Base-by-base conservation (phyloP, 1,284 basidiomycete genomes). In the Puccinia triticina region DNA sequence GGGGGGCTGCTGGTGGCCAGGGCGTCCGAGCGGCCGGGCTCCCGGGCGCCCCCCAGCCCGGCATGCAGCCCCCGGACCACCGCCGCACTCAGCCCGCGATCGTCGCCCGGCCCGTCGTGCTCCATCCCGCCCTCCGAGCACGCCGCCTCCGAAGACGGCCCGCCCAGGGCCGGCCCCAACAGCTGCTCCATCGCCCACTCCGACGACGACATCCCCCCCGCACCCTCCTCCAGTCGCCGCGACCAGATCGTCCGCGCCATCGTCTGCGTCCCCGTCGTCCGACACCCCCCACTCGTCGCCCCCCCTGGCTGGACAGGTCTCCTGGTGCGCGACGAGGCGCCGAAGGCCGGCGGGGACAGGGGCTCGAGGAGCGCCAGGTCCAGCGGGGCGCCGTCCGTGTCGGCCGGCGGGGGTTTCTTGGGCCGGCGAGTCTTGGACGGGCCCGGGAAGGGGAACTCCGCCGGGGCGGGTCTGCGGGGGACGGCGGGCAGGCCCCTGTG, bases 171-270 rank as follows among this genome's bases (percentile, higher is more conserved):
- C 32, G 23, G 23, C 32, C 43, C 55, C 26, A 64, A 46, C 57
- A 69, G 32, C 11, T 53, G 66, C 23, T 79, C 64, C 18, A 69
- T 14, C 34, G 71, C 48, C 12, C 48, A 43, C 12, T 69, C 53
- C n/a, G 71, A 66, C 8, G 77, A 79, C n/a, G 77, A 79, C 12
- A 79, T n/a, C 32, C 77, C 77, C 16, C 48, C 26, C n/a, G 64
- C 37, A 16, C 48, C 26, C n/a, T 48, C 37, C 32, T 43, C 43
- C 34, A 71, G 37, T 5, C 77, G 0, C 8, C 66, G 64, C 32
- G 32, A 79, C 77, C 77, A 79, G 34, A 79, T 67, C 34, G 61
- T 79, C 46, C 77, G 77, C 7, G 66, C 77, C 61, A 71, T 79
- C 4, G 48, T 50, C 43, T 79, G 34, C 23, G 57, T 71, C 40